Evolutionary conservation across 2,329 filamentous ascomycete species (phyloP).

Genomic region (Claviceps sp.): DNA sequence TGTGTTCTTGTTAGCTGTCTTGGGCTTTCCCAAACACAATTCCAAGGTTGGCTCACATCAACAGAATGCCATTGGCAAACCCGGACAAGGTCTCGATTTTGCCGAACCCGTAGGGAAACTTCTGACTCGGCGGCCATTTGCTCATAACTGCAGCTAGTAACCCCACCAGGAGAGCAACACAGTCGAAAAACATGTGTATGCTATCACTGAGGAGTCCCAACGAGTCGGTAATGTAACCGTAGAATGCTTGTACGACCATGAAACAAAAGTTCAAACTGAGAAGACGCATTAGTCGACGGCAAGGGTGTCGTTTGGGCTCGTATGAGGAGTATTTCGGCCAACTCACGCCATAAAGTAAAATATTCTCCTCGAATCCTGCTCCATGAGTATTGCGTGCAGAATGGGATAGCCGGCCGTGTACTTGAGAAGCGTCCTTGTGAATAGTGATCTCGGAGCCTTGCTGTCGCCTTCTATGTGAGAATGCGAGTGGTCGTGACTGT

Average conservation of each 20-base stretch:
- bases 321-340: too few relatives aligned
- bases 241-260: conserved; percentile 89
- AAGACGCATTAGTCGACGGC: not conserved
- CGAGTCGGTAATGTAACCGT: conserved; percentile 87
- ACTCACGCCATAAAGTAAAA: conserved; percentile 91
- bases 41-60: conserved; percentile 49
- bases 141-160: conserved; percentile 86
- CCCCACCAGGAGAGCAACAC: conserved; percentile 79
- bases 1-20: not conserved
- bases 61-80: conserved; percentile 89
- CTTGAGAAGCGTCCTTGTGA: conserved; percentile 62
- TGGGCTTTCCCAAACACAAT: not conserved
- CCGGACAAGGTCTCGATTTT: conserved; percentile 95
- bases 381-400: conserved; percentile 71
- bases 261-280: conserved; percentile 80
- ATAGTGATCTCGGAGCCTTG: conserved; percentile 42
- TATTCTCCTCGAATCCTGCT: conserved; percentile 87
- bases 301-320: too few relatives aligned
- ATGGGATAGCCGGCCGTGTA: conserved; percentile 61
- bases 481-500: conserved; percentile 14
- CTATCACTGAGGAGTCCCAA: conserved; percentile 92
- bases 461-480: conserved; percentile 19
- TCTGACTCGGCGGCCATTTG: conserved; percentile 84
- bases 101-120: conserved; percentile 89
- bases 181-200: conserved; percentile 99